Evolutionary conservation across 176 grass and related monocot genomes (phyloP).

Genomic region (Oryza glaberrima): DNA sequence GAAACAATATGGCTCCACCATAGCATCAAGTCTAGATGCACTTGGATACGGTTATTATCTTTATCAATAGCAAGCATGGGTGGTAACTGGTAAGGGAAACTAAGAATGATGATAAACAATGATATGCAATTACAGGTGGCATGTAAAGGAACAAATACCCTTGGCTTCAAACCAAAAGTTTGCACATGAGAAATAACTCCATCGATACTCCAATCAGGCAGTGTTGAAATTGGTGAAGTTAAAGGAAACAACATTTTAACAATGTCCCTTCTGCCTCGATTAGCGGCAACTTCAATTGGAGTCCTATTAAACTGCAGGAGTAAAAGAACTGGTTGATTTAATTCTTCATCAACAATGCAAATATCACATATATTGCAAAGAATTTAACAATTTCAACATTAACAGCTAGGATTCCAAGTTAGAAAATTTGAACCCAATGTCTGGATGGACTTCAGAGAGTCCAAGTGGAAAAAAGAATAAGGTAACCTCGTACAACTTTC

Average conservation of each 20-base stretch:
- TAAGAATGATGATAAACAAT: not conserved
- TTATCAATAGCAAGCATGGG: not conserved
- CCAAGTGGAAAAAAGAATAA: not conserved
- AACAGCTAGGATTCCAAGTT: not conserved
- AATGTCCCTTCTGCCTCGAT: constrained; percentile 10
- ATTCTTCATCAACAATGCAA: not conserved
- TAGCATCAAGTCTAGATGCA: too few species aligned
- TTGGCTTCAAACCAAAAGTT: constrained; percentile 13
- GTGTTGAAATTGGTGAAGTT: constrained; percentile 15
- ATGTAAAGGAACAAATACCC: constrained; percentile 18
- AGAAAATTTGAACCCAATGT: not conserved
- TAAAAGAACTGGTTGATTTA: not conserved
- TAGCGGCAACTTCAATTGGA: constrained; percentile 26
- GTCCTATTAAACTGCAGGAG: not conserved
- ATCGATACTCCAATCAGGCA: constrained; percentile 40
- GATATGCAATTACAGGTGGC: not conserved
- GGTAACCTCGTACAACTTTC: too few species aligned
- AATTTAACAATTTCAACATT: not conserved
- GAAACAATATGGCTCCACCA: too few species aligned
- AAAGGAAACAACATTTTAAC: constrained; percentile 38
- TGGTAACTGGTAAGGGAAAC: not conserved
- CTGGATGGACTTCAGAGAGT: not conserved
- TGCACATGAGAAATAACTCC: constrained; percentile 25
- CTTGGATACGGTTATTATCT: too few species aligned
- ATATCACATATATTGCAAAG: not conserved